phyloP scores from a whole-genome alignment of 2,329 filamentous ascomycete genomes.

The Botrytis pseudocinerea region DNA sequence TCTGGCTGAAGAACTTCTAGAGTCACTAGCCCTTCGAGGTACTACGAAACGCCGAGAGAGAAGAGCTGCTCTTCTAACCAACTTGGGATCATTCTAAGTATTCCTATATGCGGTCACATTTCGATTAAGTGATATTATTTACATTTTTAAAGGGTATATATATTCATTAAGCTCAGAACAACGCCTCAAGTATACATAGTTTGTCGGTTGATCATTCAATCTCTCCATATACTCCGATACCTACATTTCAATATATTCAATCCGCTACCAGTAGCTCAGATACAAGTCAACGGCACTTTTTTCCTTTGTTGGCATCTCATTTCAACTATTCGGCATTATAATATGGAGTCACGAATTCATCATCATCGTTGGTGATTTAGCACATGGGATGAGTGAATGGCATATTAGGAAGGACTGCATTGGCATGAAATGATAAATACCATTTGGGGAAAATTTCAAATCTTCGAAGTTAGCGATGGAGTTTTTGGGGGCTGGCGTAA shows the following conservation, averaged over 20 bases:
- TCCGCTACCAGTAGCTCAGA: neutral
- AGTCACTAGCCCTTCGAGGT: conserved; percentile 5
- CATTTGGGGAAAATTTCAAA: neutral
- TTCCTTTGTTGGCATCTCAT: neutral
- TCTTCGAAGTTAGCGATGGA: conserved; percentile 18
- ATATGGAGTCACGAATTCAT: conserved; percentile 12
- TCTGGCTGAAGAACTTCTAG: conserved; percentile 10
- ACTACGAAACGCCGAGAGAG: conserved; percentile 21
- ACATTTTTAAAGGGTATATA: neutral
- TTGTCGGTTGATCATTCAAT: neutral
- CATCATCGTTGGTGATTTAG: neutral
- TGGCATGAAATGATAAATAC: neutral
- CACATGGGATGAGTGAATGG: conserved; percentile 11
- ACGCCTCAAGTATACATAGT: neutral
- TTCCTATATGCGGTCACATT: neutral
- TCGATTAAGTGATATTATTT: neutral
- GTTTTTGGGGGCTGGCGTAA: neutral
- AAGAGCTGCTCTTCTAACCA: conserved; percentile 13
- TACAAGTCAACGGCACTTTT: neutral
- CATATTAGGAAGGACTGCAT: neutral
- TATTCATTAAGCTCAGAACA: neutral
- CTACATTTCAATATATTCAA: neutral
- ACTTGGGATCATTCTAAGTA: conserved; percentile 11
- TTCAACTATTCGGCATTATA: neutral
- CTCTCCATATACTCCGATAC: too few relatives aligned